Percentiles rank a stretch among this genome's conserved stretches.
These are phyloP conservation scores for Microstroma glucosiphilum DNA, from an alignment of 1,284 basidiomycete genomes.

Conservation along the genomic window DNA sequence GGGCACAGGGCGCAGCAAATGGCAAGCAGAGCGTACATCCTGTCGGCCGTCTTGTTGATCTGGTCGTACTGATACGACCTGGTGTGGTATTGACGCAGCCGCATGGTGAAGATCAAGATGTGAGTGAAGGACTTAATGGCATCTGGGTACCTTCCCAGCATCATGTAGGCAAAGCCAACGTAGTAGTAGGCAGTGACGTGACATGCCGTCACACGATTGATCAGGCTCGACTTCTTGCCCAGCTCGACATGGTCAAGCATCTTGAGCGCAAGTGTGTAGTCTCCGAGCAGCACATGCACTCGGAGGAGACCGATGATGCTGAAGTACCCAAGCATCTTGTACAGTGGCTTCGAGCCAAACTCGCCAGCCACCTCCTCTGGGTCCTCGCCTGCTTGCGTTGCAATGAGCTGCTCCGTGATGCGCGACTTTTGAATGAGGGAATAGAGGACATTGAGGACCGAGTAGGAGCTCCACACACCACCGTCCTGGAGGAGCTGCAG, in stretches of 20 bases:
- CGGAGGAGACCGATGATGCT: conserved; percentile 89
- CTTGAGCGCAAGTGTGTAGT: conserved; percentile 89
- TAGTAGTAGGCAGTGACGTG: conserved; percentile 90
- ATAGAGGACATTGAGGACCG: conserved; percentile 93
- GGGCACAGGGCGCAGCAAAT: conserved; percentile 89
- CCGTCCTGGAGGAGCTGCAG: conserved; percentile 40
- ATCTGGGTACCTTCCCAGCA: conserved; percentile 87
- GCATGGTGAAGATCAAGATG: conserved; percentile 64
- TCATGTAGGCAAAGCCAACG: conserved; percentile 92
- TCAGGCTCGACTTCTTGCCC: conserved; percentile 40
- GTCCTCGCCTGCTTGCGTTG: conserved; percentile 70
- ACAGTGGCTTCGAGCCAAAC: conserved; percentile 80
- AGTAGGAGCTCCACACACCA: conserved; percentile 91
- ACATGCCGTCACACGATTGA: conserved; percentile 46
- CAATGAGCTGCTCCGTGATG: conserved; percentile 85
- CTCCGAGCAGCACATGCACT: conserved; percentile 89
- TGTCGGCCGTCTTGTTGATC: conserved; percentile 93
- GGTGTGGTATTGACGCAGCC: conserved; percentile 73
- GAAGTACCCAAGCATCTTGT: conserved; percentile 96
- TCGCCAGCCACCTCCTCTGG: conserved; percentile 77
- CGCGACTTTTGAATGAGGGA: conserved; percentile 94
- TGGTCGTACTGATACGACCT: conserved; percentile 94
- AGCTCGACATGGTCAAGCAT: conserved; percentile 85
- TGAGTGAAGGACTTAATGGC: conserved; percentile 87
- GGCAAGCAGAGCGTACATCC: conserved; percentile 93